Evolutionary conservation across 2,329 filamentous ascomycete species (phyloP), one percentile per base, ranked within the genome.

Genomic region (Pestalotiopsis fici): DNA sequence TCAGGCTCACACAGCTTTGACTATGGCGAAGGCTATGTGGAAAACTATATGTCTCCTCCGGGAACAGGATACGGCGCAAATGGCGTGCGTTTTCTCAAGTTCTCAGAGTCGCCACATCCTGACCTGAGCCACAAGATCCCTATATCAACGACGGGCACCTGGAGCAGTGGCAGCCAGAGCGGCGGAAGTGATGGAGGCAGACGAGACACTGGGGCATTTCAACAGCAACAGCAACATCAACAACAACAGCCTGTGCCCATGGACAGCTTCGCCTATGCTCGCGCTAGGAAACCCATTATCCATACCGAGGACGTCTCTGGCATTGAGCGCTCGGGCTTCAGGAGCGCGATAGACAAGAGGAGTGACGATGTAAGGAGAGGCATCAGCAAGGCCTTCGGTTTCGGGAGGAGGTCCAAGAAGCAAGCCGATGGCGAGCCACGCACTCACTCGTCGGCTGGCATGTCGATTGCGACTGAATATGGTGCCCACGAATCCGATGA

Each of bases 351-450:
- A 60, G 87, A 89, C 70, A 86, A 85, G 76, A 86, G 81, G 71
- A 88, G 86, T 71, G 85, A 87, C n/a, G 82, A 80, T 27, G 82
- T 88, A 23, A 79, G 86, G 47, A 84, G 83, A 59, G 85, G 85
- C 0, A 75, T 89, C 2, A 84, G 82, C 13, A 87, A 87, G 67
- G 85, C 84, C 0, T 87, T 88, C 69, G 77, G 80, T 0, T 87
- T 88, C 69, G 81, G 83, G 62, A 85, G 83, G 73, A 85, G 85
- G 72, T 83, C 82, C 67, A 82, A 83, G 39, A 80, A 79, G 27
- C 72, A 69, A 13, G 60, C 50, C 4, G 67, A 73, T n/a, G 54
- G 69, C 12, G 73, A 79, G 13, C 69, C 75, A 31, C 73, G 81
- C 31, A 76, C 81, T 1, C 77, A 76, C 35, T 82, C 81, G 1